phyloP scores from a whole-genome alignment of 2,329 filamentous ascomycete genomes.

The Anthostomella pinea region DNA sequence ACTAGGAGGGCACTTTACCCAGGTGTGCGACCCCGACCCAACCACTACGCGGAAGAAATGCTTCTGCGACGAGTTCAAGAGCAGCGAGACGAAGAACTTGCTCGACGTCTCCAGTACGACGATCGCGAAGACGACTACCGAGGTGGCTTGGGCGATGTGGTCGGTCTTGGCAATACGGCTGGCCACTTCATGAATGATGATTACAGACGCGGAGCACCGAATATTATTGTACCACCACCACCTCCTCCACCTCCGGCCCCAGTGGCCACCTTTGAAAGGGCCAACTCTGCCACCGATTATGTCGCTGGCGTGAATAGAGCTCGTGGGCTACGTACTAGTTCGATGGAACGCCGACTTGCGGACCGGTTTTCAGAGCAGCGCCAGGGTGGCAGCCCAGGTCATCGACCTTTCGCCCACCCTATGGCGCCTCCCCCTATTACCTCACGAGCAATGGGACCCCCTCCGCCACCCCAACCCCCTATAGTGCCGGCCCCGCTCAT shows the following conservation, averaged over 20 bases:
- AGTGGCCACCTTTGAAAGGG: conserved; percentile 34
- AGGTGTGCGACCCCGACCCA: conserved; percentile 28
- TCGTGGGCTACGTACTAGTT: conserved; percentile 40
- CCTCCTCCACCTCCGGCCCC: conserved; percentile 27
- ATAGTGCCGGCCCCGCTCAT: conserved; percentile 30
- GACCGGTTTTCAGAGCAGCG: conserved; percentile 48
- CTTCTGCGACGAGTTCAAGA: conserved; percentile 46
- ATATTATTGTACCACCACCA: conserved; percentile 35
- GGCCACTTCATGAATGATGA: conserved; percentile 62
- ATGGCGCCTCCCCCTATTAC: conserved; percentile 25
- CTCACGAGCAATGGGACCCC: conserved; percentile 30
- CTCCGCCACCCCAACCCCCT: conserved; percentile 26
- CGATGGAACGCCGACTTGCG: conserved; percentile 49
- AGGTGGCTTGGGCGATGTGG: conserved; percentile 35
- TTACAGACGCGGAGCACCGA: conserved; percentile 43
- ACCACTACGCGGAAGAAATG: conserved; percentile 47
- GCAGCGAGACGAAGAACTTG: conserved; percentile 41
- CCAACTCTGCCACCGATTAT: conserved; percentile 39
- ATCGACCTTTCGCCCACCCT: conserved; percentile 24
- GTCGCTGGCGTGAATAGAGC: conserved; percentile 42
- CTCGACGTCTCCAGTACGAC: conserved; percentile 35
- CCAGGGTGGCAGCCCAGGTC: conserved; percentile 24
- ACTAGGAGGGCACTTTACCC: conserved; percentile 23
- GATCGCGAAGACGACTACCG: conserved; percentile 38
- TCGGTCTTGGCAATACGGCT: conserved; percentile 49